These are phyloP conservation scores for Parachaetomium inaequale DNA, from an alignment of 495 filamentous ascomycete species.

Conservation along the genomic window DNA sequence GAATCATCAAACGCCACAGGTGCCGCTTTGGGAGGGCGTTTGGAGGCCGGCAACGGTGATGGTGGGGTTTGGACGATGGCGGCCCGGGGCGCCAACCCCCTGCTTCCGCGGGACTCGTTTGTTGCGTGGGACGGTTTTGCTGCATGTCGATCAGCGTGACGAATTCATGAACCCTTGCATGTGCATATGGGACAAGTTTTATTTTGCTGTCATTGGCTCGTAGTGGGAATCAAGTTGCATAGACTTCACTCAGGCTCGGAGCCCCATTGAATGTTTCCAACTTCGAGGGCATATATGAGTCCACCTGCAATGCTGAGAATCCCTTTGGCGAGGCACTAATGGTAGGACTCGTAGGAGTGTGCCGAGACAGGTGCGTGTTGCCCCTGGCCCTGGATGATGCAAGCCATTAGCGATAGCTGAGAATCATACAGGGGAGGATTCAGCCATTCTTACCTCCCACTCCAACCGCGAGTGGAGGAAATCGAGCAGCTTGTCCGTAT, in stretches of 20 bases:
- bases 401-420: not conserved
- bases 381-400: not conserved
- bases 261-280: too few relatives aligned
- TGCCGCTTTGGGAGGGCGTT: too few relatives aligned
- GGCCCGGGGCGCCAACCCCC: not conserved
- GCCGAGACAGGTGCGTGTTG: not conserved
- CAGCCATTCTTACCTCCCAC: not conserved
- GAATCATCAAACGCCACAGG: too few relatives aligned
- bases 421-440: not conserved
- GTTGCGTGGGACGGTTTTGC: not conserved
- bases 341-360: not conserved
- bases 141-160: not conserved
- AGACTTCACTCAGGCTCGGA: too few relatives aligned
- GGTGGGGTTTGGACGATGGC: too few relatives aligned
- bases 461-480: conserved; percentile 10
- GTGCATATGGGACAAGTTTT: not conserved
- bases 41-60: too few relatives aligned
- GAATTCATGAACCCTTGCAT: too few relatives aligned
- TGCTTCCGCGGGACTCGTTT: not conserved
- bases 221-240: too few relatives aligned
- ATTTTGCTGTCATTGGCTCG: not conserved
- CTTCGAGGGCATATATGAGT: too few relatives aligned
- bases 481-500: not conserved
- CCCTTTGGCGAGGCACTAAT: too few relatives aligned
- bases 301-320: too few relatives aligned